A percentile compares a stretch with the other conserved stretches of the same genome.
These are phyloP conservation scores for Trichoderma koningii DNA, from an alignment of 2,329 filamentous ascomycete species.

Conservation along the genomic window DNA sequence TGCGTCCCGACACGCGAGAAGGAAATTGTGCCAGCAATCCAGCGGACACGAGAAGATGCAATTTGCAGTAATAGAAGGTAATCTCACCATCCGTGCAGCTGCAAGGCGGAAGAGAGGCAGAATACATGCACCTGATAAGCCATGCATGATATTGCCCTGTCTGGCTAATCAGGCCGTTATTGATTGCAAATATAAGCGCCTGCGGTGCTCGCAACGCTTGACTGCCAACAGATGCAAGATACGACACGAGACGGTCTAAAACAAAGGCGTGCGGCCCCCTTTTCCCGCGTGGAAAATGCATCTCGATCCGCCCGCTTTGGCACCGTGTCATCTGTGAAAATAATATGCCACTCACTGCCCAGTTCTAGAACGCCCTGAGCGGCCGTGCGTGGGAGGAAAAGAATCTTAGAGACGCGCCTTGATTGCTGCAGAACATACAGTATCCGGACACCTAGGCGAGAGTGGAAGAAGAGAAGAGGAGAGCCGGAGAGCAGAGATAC, in stretches of 20 bases:
- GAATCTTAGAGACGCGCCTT: no score
- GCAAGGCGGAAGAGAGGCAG: not conserved
- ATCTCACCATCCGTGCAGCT: no score
- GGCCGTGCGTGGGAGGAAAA: slow-evolving; percentile 2
- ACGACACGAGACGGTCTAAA: slow-evolving; percentile 12
- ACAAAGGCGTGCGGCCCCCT: slow-evolving; percentile 17
- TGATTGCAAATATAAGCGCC: not conserved
- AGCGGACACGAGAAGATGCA: no score
- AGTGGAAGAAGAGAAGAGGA: no score
- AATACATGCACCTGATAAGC: not conserved
- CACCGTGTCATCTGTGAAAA: slow-evolving; percentile 23
- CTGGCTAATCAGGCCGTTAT: slow-evolving; percentile 14
- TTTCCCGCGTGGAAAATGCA: slow-evolving; percentile 1
- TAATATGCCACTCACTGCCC: slow-evolving; percentile 12
- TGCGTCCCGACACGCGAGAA: slow-evolving; percentile 16
- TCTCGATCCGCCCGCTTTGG: slow-evolving; percentile 20
- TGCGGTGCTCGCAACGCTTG: slow-evolving; percentile 2
- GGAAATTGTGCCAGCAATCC: not conserved
- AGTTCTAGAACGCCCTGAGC: slow-evolving; percentile 1
- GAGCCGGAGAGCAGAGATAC: no score
- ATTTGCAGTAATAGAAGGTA: no score
- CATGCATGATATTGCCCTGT: slow-evolving; percentile 14
- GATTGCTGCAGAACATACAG: no score
- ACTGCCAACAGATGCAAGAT: not conserved
- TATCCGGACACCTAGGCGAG: no score